Conservation (phyloP, 352 stramenopile species). For the Phytophthora cajani region DNA sequence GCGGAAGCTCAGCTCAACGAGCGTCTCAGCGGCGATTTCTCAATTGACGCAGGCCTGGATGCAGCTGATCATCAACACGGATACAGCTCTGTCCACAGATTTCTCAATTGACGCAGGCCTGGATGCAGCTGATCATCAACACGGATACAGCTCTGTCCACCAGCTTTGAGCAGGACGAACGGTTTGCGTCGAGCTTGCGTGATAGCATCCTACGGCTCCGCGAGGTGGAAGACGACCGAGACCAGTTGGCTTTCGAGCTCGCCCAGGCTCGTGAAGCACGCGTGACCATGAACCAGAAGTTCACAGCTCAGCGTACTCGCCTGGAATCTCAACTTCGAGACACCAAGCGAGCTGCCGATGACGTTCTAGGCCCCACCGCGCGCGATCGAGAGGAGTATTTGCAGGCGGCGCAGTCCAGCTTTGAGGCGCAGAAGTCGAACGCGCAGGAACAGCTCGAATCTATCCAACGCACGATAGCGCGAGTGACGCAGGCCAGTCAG, state of each 20-base stretch:
- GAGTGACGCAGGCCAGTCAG: slow-evolving; percentile 49
- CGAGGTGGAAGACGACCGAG: slow-evolving; percentile 67
- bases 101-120: slow-evolving; percentile 41
- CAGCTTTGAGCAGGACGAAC: slow-evolving; percentile 67
- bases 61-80: slow-evolving; percentile 50
- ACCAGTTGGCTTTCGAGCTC: slow-evolving; percentile 71
- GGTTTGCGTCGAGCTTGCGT: slow-evolving; percentile 32
- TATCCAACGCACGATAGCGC: slow-evolving; percentile 34
- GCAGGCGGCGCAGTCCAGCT: slow-evolving; percentile 42
- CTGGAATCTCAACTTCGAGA: slow-evolving; percentile 60
- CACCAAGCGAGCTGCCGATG: slow-evolving; percentile 43
- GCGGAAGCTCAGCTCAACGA: slow-evolving; percentile 47
- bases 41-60: slow-evolving; percentile 45
- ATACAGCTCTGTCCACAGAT: slow-evolving; percentile 50
- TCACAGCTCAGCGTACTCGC: slow-evolving; percentile 38
- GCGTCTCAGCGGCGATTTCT: slow-evolving; percentile 44
- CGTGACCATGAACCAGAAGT: slow-evolving; percentile 33
- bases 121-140: slow-evolving; percentile 52
- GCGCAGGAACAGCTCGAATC: slow-evolving; percentile 46
- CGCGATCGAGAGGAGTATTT: slow-evolving; percentile 56
- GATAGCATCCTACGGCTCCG: slow-evolving; percentile 65
- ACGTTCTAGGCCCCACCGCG: slow-evolving; percentile 41
- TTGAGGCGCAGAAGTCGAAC: slow-evolving; percentile 46
- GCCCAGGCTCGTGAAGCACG: slow-evolving; percentile 43
- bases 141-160: slow-evolving; percentile 49